These are phyloP conservation scores for Phascolomyces articulosus DNA, from an alignment of 371 early-diverging fungal genomes.

Conservation along the genomic window DNA sequence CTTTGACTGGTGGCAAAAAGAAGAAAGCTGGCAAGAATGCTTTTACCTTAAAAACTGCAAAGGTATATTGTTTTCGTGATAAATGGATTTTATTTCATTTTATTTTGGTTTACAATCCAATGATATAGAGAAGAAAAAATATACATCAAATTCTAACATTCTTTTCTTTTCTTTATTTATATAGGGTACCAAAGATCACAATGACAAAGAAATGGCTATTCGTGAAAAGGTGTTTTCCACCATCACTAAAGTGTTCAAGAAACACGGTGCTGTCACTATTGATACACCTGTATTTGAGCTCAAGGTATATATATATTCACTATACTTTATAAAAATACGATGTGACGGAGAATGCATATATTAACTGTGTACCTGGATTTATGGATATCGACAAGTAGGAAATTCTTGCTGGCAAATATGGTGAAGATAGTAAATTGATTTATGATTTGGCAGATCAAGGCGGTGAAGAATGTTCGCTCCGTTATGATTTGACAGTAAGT, in stretches of 20 bases:
- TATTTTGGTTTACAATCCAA: neutral
- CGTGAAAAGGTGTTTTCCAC: slow-evolving; percentile 89
- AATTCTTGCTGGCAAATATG: slow-evolving; percentile 98
- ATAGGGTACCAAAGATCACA: slow-evolving; percentile 90
- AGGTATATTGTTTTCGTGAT: slow-evolving; percentile 47
- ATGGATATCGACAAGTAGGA: slow-evolving; percentile 38
- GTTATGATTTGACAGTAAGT: slow-evolving; percentile 97
- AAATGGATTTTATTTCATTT: neutral
- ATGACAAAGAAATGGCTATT: slow-evolving; percentile 92
- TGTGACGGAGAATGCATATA: neutral
- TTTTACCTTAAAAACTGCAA: slow-evolving; percentile 73
- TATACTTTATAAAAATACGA: neutral
- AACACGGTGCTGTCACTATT: slow-evolving; percentile 98
- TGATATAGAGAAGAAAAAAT: too few relatives aligned
- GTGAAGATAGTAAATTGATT: slow-evolving; percentile 99
- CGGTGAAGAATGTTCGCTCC: slow-evolving; percentile 95
- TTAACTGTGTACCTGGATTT: neutral
- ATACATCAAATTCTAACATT: too few relatives aligned
- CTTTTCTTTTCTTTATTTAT: too few relatives aligned
- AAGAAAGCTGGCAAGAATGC: slow-evolving; percentile 35
- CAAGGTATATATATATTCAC: slow-evolving; percentile 37
- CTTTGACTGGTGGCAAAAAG: slow-evolving; percentile 33
- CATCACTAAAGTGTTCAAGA: slow-evolving; percentile 86
- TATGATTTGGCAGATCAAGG: slow-evolving; percentile 99
- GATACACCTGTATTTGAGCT: slow-evolving; percentile 99